Evolutionary conservation across 345 rosid species (phyloP).

Genomic region (Gossypium australe): DNA sequence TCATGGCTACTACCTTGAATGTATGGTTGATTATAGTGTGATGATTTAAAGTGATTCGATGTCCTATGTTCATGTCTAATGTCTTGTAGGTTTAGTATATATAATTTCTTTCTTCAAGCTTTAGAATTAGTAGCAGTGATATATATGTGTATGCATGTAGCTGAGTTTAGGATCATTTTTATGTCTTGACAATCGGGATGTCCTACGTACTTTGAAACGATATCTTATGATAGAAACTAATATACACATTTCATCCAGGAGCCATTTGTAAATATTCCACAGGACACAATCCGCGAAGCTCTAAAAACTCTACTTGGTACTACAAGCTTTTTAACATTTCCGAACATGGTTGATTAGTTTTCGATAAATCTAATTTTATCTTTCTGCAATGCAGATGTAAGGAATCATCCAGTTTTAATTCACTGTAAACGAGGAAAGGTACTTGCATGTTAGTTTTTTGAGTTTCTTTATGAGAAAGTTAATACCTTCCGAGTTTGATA

Average conservation of each 20-base stretch:
- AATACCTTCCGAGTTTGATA: not conserved
- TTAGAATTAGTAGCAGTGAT: not conserved
- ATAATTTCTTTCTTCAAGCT: not conserved
- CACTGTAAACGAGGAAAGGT: slow-evolving; percentile 99
- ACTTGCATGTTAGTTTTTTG: slow-evolving; percentile 8
- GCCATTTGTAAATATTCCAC: slow-evolving; percentile 73
- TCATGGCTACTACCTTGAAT: not conserved
- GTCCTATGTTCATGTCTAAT: not conserved
- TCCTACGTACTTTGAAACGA: not conserved
- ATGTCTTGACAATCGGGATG: not conserved
- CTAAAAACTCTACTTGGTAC: slow-evolving; percentile 80
- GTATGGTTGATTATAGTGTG: not conserved
- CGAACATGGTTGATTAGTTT: not conserved
- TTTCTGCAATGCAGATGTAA: slow-evolving; percentile 49
- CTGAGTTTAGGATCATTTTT: not conserved
- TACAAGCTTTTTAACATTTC: slow-evolving; percentile 8
- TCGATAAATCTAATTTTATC: not conserved
- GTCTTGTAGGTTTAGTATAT: not conserved
- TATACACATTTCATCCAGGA: slow-evolving; percentile 46
- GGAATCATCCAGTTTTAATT: slow-evolving; percentile 85
- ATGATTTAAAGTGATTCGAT: not conserved
- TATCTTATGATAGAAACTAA: slow-evolving; percentile 8
- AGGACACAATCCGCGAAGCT: slow-evolving; percentile 81
- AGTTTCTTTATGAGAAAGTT: not conserved
- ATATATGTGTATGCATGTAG: not conserved